Percentiles rank a stretch among this genome's conserved stretches.
Conservation (phyloP, 225 moss, liverwort and hornwort genomes). For the Marchantia polymorpha region DNA sequence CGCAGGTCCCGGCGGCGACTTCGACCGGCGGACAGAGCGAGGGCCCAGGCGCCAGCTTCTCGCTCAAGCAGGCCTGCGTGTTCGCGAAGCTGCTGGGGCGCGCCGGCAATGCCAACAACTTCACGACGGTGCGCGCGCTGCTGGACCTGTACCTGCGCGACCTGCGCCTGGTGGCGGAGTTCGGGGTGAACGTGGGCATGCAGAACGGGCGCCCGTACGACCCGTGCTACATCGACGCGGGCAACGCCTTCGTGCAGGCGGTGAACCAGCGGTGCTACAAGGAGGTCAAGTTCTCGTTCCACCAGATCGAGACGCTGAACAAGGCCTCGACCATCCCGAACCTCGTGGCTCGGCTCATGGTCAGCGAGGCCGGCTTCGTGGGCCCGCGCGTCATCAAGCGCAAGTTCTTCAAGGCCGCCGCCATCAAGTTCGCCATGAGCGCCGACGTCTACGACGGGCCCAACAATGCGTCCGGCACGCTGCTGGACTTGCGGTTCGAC, state of each 20-base stretch:
- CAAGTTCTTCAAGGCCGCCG: constrained; percentile 36
- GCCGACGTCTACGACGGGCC: constrained; percentile 35
- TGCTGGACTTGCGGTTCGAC: constrained; percentile 42
- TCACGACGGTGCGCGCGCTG: constrained; percentile 26
- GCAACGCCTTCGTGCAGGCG: constrained; percentile 49
- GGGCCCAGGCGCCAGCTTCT: constrained; percentile 44
- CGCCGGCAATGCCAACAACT: constrained; percentile 35
- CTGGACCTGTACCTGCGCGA: constrained; percentile 42
- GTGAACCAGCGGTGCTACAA: constrained; percentile 44
- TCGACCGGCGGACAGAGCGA: constrained; percentile 39
- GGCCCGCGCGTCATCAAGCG: constrained; percentile 26
- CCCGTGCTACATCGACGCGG: constrained; percentile 34
- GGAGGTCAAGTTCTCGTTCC: not conserved
- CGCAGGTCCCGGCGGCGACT: constrained; percentile 45
- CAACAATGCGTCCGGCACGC: constrained; percentile 30
- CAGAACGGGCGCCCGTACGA: constrained; percentile 9
- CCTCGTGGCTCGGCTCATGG: constrained; percentile 45
- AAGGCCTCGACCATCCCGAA: constrained; percentile 39
- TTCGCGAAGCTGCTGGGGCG: constrained; percentile 31
- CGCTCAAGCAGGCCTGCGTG: constrained; percentile 34
- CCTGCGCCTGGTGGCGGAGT: constrained; percentile 37
- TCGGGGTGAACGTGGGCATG: constrained; percentile 50
- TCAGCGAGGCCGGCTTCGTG: constrained; percentile 36
- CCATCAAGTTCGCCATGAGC: constrained; percentile 41
- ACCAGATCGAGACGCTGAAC: constrained; percentile 31